Evolutionary conservation across 139 green algal genomes (phyloP), one percentile per base, ranked within the genome.

Genomic region (Ettlia oleoabundans): DNA sequence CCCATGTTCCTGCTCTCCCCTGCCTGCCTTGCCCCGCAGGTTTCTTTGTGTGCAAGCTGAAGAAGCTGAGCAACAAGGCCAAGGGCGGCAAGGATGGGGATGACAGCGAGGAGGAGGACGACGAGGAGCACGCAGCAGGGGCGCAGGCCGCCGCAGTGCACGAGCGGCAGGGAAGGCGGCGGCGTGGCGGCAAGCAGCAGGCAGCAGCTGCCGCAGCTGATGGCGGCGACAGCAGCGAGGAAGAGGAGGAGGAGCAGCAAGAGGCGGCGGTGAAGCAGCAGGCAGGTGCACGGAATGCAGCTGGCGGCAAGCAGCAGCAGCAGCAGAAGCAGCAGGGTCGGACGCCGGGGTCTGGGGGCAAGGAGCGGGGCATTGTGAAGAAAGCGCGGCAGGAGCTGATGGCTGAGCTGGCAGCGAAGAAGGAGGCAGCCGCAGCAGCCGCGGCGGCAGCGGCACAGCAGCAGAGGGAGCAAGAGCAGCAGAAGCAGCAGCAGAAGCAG

Each of bases 31-130:
- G 9, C 28, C 7, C 40, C 83, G 51, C 87, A 96, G 94, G 94
- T n/a, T 99, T 99, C 91, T 99, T 99, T 76, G 97, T 99, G 53
- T 98, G 94, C 91, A 99, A 99, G 91, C 86, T 99, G 47, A 98
- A 98, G 87, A 99, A 99, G 90, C 63, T 98, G 41, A 92, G 87
- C 66, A 98, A 99, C 84, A 82, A 81, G 42, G 87, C 86, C 58
- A 92, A 91, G 62, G 76, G 88, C 58, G 53, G n/a, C n/a, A n/a
- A 13, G 32, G 84, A 86, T 41, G 75, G 67, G 35, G 85, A 76
- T 26, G 75, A 80, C 24, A 77, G 77, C 24, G 81, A 92, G 22
- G 82, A 84, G 37, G 76, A 87, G 43, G 74, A 82, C 42, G n/a
- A n/a, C n/a, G n/a, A n/a, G n/a, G n/a, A n/a, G n/a, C n/a, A n/a